Percentiles rank a stretch among this genome's conserved stretches.
Evolutionary conservation across 2,329 filamentous ascomycete species (phyloP).

Genomic region (Apiospora malaysiana): DNA sequence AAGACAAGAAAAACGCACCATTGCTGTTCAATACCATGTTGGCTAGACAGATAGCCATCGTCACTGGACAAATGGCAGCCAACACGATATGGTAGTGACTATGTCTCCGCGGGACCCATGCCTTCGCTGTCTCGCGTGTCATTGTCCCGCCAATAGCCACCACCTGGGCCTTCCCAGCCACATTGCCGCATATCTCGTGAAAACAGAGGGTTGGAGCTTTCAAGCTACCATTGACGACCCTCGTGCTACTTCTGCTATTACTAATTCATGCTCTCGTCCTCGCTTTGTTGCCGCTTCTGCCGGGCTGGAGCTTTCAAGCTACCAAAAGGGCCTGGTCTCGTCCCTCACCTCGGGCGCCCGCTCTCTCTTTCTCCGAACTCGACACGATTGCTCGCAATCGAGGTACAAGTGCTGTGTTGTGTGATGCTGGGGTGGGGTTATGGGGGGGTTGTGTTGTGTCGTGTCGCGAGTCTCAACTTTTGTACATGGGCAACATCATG

Average conservation of each 20-base stretch:
- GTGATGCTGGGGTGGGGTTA: conserved; percentile 20
- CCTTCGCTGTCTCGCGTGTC: neutral
- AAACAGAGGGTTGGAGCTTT: conserved; percentile 52
- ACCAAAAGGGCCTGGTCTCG: conserved; percentile 59
- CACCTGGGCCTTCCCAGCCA: conserved; percentile 17
- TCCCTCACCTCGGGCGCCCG: conserved; percentile 33
- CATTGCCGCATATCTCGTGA: conserved; percentile 22
- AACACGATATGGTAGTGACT: conserved; percentile 1
- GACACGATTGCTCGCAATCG: conserved; percentile 40
- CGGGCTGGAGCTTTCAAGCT: conserved; percentile 71
- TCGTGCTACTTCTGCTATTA: conserved; percentile 35
- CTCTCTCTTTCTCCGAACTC: conserved; percentile 41
- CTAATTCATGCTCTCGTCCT: conserved; percentile 36
- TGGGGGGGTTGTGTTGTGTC: conserved; percentile 17
- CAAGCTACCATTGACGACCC: conserved; percentile 56
- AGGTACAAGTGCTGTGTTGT: conserved; percentile 28
- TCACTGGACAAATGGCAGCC: conserved; percentile 14
- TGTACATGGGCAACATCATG: conserved; percentile 16
- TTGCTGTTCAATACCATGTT: conserved; percentile 7
- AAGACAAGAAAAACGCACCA: conserved; percentile 19
- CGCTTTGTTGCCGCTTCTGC: conserved; percentile 35
- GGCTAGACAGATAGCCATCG: conserved; percentile 7
- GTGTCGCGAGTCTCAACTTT: conserved; percentile 15
- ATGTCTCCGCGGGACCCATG: conserved; percentile 2
- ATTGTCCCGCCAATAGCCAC: conserved; percentile 9